These are phyloP conservation scores for Penicillium riverlandense DNA, from an alignment of 495 filamentous ascomycete genomes.

Conservation along the genomic window DNA sequence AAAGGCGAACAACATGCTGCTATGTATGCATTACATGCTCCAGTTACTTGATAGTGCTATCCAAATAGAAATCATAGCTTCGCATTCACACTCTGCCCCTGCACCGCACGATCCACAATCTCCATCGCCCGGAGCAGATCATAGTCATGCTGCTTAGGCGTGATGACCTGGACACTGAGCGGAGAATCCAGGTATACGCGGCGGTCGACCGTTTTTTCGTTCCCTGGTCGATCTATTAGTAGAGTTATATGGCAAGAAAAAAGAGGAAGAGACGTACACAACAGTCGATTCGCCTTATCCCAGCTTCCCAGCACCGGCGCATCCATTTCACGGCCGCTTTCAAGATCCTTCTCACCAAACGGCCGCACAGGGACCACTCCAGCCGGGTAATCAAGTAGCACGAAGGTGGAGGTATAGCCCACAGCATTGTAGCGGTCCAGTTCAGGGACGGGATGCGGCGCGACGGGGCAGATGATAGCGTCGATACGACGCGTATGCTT, in stretches of 20 bases:
- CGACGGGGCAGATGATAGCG: slow-evolving; percentile 48
- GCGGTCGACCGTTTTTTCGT: slow-evolving; percentile 44
- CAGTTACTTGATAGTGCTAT: no score
- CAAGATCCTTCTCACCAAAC: slow-evolving; percentile 41
- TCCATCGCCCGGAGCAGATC: slow-evolving; percentile 50
- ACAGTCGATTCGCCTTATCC: slow-evolving; percentile 53
- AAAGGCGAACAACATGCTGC: no score
- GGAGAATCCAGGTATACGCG: slow-evolving; percentile 48
- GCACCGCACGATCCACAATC: slow-evolving; percentile 39
- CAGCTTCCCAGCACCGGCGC: slow-evolving; percentile 40
- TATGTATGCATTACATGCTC: no score
- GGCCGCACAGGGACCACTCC: slow-evolving; percentile 47
- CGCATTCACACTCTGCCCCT: slow-evolving; percentile 2
- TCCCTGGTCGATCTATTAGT: slow-evolving; percentile 28
- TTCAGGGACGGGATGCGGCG: slow-evolving; percentile 56
- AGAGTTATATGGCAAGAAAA: background rate
- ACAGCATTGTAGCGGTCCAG: slow-evolving; percentile 56
- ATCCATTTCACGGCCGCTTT: slow-evolving; percentile 36
- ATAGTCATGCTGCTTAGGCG: slow-evolving; percentile 51
- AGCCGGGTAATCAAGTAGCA: slow-evolving; percentile 56
- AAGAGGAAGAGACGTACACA: slow-evolving; percentile 43
- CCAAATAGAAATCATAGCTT: background rate
- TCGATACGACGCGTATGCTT: slow-evolving; percentile 34
- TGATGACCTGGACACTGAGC: slow-evolving; percentile 53
- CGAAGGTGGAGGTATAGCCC: slow-evolving; percentile 54